Conservation (phyloP, 2,329 filamentous ascomycete genomes). For the Neonectria ditissima region DNA sequence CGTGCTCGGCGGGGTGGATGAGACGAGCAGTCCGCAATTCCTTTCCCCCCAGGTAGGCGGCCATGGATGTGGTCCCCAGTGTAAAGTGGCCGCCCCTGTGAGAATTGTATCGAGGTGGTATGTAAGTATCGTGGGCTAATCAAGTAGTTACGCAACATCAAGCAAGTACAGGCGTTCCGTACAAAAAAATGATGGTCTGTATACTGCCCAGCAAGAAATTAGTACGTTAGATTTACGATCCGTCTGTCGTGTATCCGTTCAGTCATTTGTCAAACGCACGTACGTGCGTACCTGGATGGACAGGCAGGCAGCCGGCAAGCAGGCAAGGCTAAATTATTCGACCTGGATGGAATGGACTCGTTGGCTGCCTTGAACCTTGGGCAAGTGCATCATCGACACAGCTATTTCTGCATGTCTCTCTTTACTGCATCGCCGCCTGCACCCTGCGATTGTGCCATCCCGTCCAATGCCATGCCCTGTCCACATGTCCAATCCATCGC, state of each 20-base stretch:
- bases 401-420: conserved; percentile 5
- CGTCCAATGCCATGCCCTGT: conserved; percentile 4
- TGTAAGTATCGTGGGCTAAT: too few species aligned
- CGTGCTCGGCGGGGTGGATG: conserved; percentile 45
- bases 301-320: too few species aligned
- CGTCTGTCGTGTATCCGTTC: background rate
- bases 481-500: conserved; percentile 20
- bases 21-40: conserved; percentile 25
- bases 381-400: conserved; percentile 1
- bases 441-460: conserved; percentile 14
- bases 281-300: background rate
- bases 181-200: too few species aligned
- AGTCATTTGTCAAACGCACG: background rate
- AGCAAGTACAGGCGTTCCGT: too few species aligned
- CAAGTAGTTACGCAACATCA: background rate
- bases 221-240: background rate
- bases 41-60: background rate
- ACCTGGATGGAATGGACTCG: conserved; percentile 1
- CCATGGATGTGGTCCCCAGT: conserved; percentile 9
- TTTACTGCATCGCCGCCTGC: background rate
- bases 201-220: background rate
- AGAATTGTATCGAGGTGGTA: background rate
- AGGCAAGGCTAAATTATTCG: background rate
- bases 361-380: background rate
- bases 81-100: background rate